Evolutionary conservation across 2,329 filamentous ascomycete genomes (phyloP).

Genomic region (Fusarium buharicum): DNA sequence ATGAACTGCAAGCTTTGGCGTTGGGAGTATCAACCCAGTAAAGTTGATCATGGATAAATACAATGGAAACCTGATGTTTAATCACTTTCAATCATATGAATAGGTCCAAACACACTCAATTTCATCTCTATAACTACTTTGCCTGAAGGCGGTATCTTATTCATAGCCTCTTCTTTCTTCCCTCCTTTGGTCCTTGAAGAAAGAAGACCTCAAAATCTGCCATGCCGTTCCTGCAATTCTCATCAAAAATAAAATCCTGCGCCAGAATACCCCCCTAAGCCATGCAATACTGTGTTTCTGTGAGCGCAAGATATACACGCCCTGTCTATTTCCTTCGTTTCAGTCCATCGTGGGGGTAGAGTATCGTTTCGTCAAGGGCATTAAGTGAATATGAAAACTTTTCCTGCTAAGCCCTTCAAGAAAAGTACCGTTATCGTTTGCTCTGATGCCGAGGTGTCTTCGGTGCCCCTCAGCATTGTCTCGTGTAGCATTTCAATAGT

Average conservation of each 20-base stretch:
- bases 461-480: conserved; percentile 2
- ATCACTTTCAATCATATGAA: background rate
- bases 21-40: conserved; percentile 8
- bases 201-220: conserved; percentile 26
- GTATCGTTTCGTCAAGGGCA: conserved; percentile 42
- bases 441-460: conserved; percentile 2
- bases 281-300: conserved; percentile 43
- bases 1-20: conserved; percentile 21
- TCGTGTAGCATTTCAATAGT: conserved; percentile 6
- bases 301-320: conserved; percentile 20
- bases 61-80: background rate
- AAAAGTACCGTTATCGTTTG: conserved; percentile 22
- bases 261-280: conserved; percentile 38
- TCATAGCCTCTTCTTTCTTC: conserved; percentile 20
- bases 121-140: conserved; percentile 45
- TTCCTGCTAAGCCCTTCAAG: conserved; percentile 30
- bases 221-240: conserved; percentile 35
- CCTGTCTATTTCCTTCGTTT: conserved; percentile 45
- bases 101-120: conserved; percentile 38
- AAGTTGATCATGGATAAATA: background rate
- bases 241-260: conserved; percentile 34
- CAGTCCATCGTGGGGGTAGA: conserved; percentile 28
- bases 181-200: conserved; percentile 11
- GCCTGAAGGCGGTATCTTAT: conserved; percentile 32
- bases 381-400: conserved; percentile 35